These are phyloP conservation scores for Blastobotrys arbuscula DNA, from an alignment of 1,139 yeast genomes.

Conservation along the genomic window DNA sequence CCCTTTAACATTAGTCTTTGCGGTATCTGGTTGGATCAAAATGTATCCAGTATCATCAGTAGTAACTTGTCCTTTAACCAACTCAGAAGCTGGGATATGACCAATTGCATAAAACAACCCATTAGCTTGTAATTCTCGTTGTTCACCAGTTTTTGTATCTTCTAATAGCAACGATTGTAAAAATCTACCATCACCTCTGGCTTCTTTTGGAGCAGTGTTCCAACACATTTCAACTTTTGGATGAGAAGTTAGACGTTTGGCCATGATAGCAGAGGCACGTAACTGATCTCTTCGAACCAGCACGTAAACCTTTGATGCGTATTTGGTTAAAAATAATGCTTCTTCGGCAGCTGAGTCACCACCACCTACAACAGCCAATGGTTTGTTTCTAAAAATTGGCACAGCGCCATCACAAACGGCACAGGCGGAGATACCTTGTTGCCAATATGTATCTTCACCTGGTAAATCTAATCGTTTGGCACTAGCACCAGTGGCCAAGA, in stretches of 20 bases:
- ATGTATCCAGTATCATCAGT: conserved; percentile 87
- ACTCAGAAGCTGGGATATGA: conserved; percentile 88
- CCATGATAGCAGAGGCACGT: conserved; percentile 96
- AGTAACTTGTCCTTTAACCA: conserved; percentile 71
- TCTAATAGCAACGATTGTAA: conserved; percentile 38
- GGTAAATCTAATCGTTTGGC: conserved; percentile 92
- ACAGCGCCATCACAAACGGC: conserved; percentile 99
- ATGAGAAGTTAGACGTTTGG: conserved; percentile 75
- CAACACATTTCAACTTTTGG: conserved; percentile 87
- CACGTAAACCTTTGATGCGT: conserved; percentile 90
- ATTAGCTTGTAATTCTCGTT: conserved; percentile 64
- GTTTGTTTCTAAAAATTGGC: conserved; percentile 96
- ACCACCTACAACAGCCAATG: conserved; percentile 95
- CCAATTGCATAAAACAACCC: conserved; percentile 98
- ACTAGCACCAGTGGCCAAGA: conserved; percentile 95
- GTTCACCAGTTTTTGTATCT: conserved; percentile 68
- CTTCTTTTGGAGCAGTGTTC: conserved; percentile 81
- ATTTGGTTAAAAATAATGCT: conserved; percentile 91
- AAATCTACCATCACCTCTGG: conserved; percentile 83
- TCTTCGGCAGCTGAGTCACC: conserved; percentile 99
- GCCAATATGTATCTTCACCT: conserved; percentile 98
- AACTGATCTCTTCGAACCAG: conserved; percentile 90
- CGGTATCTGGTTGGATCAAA: conserved; percentile 80
- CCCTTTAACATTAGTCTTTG: conserved; percentile 83
- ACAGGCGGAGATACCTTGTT: conserved; percentile 97